Evolutionary conservation across 345 rosid species (phyloP).

Genomic region (Acer campestre): DNA sequence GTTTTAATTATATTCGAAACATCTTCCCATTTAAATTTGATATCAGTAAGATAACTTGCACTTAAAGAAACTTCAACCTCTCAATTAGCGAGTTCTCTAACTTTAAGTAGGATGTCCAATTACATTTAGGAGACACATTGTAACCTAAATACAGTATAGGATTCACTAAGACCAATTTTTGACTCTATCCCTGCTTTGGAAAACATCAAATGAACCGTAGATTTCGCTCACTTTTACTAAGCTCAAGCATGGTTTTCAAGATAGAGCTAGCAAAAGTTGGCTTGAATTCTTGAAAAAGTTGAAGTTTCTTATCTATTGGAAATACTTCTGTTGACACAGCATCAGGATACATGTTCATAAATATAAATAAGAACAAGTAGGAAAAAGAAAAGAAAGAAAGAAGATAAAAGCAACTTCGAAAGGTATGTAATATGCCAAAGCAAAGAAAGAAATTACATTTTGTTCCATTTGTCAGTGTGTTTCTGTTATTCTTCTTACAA

Average conservation of each 20-base stretch:
- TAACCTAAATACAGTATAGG: background rate
- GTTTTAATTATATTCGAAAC: too few relatives aligned
- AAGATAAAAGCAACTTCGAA: background rate
- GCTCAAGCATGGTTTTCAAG: background rate
- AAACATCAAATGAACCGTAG: background rate
- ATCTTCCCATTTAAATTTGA: too few relatives aligned
- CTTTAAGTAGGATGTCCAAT: too few relatives aligned
- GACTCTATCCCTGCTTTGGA: background rate
- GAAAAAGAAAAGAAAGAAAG: background rate
- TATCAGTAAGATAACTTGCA: too few relatives aligned
- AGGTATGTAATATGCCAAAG: background rate
- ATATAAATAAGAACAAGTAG: background rate
- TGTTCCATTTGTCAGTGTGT: background rate
- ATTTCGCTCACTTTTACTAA: background rate
- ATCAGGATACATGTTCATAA: background rate
- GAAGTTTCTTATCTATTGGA: background rate
- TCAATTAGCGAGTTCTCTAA: too few relatives aligned
- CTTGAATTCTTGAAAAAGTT: background rate
- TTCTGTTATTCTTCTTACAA: background rate
- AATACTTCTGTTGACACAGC: background rate
- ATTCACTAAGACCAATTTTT: background rate
- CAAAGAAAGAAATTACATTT: background rate
- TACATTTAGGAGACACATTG: too few relatives aligned
- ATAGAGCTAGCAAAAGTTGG: background rate
- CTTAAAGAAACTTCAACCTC: too few relatives aligned